These are phyloP conservation scores for Cytospora paraplurivora DNA, from an alignment of 2,329 filamentous ascomycete species.

Conservation along the genomic window DNA sequence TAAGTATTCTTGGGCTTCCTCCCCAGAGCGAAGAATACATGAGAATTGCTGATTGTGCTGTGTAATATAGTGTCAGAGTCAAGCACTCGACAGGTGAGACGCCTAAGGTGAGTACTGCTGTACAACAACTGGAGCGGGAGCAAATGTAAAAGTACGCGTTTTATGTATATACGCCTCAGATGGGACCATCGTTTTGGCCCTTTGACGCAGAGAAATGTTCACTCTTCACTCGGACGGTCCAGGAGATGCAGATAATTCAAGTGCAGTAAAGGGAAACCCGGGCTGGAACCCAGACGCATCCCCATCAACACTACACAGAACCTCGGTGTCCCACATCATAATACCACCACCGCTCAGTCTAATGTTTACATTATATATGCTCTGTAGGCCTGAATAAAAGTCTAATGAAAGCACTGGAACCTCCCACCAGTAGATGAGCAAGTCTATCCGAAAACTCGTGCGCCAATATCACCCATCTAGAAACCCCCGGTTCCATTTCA, in stretches of 20 bases:
- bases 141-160: neutral
- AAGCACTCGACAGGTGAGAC: constrained; percentile 54
- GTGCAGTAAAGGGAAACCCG: no score
- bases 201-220: neutral
- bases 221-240: neutral
- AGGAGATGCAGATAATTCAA: no score
- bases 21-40: no score
- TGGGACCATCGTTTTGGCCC: no score
- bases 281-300: no score
- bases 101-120: neutral
- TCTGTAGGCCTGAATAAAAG: neutral
- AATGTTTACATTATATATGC: neutral
- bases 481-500: neutral
- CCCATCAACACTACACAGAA: neutral
- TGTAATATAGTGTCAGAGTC: constrained; percentile 55
- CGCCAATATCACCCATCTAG: neutral
- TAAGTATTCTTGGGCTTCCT: constrained; percentile 38
- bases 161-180: neutral
- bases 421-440: neutral
- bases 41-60: neutral
- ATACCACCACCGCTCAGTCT: neutral
- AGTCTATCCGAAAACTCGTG: neutral
- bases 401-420: neutral
- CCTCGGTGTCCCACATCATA: neutral
- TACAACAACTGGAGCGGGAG: neutral